These are phyloP conservation scores for Pseudonectria buxi DNA, from an alignment of 2,329 filamentous ascomycete genomes.

Conservation along the genomic window DNA sequence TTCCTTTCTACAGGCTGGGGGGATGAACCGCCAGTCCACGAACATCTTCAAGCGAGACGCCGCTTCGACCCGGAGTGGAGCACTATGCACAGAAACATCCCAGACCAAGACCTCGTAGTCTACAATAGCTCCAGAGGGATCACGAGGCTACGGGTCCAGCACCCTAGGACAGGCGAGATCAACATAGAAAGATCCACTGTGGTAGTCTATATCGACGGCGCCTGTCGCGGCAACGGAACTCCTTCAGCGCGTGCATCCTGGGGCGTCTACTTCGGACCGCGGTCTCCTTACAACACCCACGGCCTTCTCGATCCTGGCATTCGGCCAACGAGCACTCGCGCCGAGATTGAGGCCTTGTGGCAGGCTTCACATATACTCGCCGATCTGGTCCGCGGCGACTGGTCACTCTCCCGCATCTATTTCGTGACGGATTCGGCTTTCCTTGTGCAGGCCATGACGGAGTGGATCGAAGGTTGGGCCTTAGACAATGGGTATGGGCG, in stretches of 20 bases:
- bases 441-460: too few species aligned
- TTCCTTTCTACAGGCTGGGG: too few species aligned
- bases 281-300: slow-evolving; percentile 14
- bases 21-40: too few species aligned
- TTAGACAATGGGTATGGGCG: too few species aligned
- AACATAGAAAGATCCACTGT: slow-evolving; percentile 3
- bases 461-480: too few species aligned
- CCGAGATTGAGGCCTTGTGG: slow-evolving; percentile 59
- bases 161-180: background rate
- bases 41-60: background rate
- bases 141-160: slow-evolving; percentile 1
- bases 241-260: slow-evolving; percentile 14
- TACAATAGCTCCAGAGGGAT: background rate
- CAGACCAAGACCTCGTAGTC: slow-evolving; percentile 1
- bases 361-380: slow-evolving; percentile 30
- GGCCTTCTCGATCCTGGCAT: slow-evolving; percentile 58
- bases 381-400: too few species aligned
- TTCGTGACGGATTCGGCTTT: too few species aligned
- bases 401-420: too few species aligned
- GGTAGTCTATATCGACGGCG: slow-evolving; percentile 18
- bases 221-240: slow-evolving; percentile 16
- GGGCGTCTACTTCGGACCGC: slow-evolving; percentile 20
- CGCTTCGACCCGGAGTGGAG: slow-evolving; percentile 1
- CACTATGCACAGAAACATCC: background rate
- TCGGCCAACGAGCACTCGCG: slow-evolving; percentile 61